Evolutionary conservation across 169 alveolate species (phyloP).

Genomic region (Eimeria maxima): DNA sequence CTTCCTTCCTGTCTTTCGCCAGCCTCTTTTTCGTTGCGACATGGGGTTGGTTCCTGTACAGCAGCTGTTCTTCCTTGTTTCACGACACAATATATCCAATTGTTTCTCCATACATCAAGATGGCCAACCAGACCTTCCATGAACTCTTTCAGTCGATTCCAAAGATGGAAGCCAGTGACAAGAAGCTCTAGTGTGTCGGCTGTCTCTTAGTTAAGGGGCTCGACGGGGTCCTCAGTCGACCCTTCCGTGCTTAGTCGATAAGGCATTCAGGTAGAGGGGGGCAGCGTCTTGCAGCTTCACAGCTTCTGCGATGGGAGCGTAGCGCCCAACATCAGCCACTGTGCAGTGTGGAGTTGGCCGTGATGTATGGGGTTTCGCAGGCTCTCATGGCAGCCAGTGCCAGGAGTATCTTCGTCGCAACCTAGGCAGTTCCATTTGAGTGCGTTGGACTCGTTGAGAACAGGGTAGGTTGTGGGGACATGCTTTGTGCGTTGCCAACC

Average conservation of each 20-base stretch:
- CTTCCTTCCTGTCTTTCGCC: slow-evolving; percentile 76
- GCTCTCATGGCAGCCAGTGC: neutral
- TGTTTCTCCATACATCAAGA: slow-evolving; percentile 76
- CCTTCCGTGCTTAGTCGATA: neutral
- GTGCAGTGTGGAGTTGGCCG: neutral
- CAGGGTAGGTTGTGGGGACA: slow-evolving; percentile 2
- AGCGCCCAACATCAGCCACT: neutral
- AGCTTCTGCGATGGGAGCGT: neutral
- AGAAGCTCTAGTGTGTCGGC: slow-evolving; percentile 31
- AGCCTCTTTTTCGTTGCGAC: slow-evolving; percentile 64
- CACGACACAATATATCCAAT: slow-evolving; percentile 23
- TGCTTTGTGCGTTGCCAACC: neutral
- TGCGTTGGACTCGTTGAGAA: neutral
- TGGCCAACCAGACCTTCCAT: slow-evolving; percentile 54
- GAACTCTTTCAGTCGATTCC: slow-evolving; percentile 66
- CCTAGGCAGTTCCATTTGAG: neutral
- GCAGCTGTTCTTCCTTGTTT: slow-evolving; percentile 40
- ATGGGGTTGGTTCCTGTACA: slow-evolving; percentile 66
- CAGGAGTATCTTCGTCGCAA: slow-evolving; percentile 14
- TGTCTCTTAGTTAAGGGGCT: neutral
- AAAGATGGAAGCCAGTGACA: slow-evolving; percentile 62
- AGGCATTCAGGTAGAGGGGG: neutral
- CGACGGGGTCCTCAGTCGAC: neutral
- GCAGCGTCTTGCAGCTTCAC: neutral
- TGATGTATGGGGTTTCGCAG: neutral